phyloP scores from a whole-genome alignment of 768 basidiomycete genomes.

The Boletus patriciae region DNA sequence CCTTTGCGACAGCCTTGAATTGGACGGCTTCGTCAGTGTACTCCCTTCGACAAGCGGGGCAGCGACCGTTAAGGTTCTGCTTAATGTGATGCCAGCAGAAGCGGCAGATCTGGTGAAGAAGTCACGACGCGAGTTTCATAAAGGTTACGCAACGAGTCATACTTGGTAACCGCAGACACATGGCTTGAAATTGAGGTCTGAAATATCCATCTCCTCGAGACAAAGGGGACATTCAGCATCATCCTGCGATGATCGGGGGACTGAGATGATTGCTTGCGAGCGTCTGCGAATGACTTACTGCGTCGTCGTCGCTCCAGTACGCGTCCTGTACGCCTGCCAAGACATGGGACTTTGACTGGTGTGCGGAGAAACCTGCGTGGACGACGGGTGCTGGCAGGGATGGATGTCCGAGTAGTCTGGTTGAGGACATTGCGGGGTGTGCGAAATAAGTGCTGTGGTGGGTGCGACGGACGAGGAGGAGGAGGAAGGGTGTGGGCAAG shows the following conservation, averaged over 20 bases:
- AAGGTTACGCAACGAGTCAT: slow-evolving; percentile 15
- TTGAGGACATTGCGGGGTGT: slow-evolving; percentile 43
- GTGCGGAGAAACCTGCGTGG: slow-evolving; percentile 65
- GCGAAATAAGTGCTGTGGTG: not conserved
- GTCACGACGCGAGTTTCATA: slow-evolving; percentile 17
- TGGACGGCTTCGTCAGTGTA: slow-evolving; percentile 93
- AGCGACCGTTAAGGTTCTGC: slow-evolving; percentile 92
- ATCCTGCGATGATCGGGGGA: slow-evolving; percentile 56
- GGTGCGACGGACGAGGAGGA: slow-evolving; percentile 21
- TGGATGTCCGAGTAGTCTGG: slow-evolving; percentile 59
- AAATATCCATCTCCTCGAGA: slow-evolving; percentile 98
- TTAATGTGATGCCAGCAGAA: slow-evolving; percentile 99
- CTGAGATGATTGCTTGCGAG: slow-evolving; percentile 15
- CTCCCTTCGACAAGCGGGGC: slow-evolving; percentile 91
- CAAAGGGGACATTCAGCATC: slow-evolving; percentile 98
- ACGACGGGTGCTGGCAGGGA: slow-evolving; percentile 73
- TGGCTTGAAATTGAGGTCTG: slow-evolving; percentile 98
- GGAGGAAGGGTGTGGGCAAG: slow-evolving; percentile 12
- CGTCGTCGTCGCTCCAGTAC: slow-evolving; percentile 95
- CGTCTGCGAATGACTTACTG: slow-evolving; percentile 44
- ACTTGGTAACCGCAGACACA: slow-evolving; percentile 99
- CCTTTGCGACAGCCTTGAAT: slow-evolving; percentile 91
- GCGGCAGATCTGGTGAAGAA: slow-evolving; percentile 79
- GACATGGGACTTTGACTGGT: slow-evolving; percentile 83
- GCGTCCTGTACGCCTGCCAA: slow-evolving; percentile 91